phyloP scores from a whole-genome alignment of 441 rosid genomes.

The Syzygium malaccense region DNA sequence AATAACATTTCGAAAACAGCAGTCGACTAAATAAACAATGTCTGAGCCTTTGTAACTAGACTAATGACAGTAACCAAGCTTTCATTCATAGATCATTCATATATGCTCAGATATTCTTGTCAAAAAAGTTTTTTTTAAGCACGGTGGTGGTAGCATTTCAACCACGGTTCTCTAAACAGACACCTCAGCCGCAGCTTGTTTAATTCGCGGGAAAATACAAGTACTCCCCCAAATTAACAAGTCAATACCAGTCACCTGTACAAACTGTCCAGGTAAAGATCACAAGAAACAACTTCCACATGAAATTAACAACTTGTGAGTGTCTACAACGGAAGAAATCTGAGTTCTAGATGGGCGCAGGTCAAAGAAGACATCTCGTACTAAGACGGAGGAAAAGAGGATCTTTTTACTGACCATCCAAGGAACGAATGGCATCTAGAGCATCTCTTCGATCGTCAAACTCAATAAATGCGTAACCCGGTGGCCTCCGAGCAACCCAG shows the following conservation, averaged over 20 bases:
- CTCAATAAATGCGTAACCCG: constrained; percentile 87
- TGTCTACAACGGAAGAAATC: background rate
- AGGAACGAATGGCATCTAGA: constrained; percentile 61
- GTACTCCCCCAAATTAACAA: background rate
- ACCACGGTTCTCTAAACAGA: background rate
- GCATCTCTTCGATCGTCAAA: constrained; percentile 92
- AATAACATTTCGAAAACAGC: background rate
- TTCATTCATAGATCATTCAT: background rate
- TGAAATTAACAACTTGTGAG: background rate
- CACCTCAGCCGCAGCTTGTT: background rate
- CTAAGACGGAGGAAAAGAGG: background rate
- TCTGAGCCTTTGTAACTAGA: background rate
- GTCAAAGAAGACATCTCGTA: background rate
- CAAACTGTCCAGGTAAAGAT: background rate
- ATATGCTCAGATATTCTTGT: background rate
- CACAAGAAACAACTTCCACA: background rate
- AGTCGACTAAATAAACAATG: background rate
- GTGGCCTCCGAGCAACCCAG: constrained; percentile 94
- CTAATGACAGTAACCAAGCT: background rate
- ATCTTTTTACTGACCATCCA: constrained; percentile 49
- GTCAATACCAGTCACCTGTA: background rate
- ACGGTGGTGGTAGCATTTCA: background rate
- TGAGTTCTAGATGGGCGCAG: background rate
- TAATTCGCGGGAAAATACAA: background rate
- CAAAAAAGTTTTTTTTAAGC: background rate